Conservation (phyloP, 495 filamentous ascomycete genomes). For the Jackrogersella multiformis region DNA sequence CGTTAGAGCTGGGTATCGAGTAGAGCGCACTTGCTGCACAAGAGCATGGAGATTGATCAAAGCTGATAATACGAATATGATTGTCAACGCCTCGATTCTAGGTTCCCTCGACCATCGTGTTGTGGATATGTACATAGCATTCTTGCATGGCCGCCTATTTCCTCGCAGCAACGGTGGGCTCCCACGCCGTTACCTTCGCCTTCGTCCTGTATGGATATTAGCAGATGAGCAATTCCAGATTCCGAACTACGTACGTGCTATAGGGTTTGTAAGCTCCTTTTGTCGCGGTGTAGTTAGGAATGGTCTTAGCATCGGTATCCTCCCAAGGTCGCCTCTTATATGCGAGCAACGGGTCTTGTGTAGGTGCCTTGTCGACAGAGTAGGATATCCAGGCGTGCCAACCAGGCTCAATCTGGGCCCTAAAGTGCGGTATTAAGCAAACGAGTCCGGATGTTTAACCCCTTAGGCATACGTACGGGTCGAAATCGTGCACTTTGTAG, state of each 20-base stretch:
- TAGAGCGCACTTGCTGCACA: background rate
- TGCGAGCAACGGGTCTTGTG: conserved; percentile 74
- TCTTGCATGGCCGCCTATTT: conserved; percentile 23
- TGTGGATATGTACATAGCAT: conserved; percentile 30
- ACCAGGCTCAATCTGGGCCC: conserved; percentile 89
- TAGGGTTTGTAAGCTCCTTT: conserved; percentile 90
- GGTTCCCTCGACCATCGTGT: background rate
- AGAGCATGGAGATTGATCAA: background rate
- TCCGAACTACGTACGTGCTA: conserved; percentile 75
- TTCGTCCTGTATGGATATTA: conserved; percentile 47
- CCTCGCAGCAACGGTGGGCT: conserved; percentile 52
- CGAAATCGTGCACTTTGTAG: conserved; percentile 87
- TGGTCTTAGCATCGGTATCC: conserved; percentile 66
- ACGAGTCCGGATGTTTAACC: conserved; percentile 2
- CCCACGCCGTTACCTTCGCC: conserved; percentile 59
- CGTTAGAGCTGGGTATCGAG: too few species aligned
- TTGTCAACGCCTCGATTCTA: conserved; percentile 2
- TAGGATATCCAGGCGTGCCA: conserved; percentile 99
- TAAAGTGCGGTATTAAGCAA: conserved; percentile 44
- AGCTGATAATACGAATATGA: background rate
- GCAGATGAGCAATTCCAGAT: background rate
- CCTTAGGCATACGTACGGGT: conserved; percentile 67
- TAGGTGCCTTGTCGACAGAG: conserved; percentile 86
- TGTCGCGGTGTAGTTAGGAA: conserved; percentile 75
- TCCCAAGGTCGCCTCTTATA: conserved; percentile 77